Evolutionary conservation across 208 protist genomes (phyloP).

Genomic region (Trichomonas tenax): DNA sequence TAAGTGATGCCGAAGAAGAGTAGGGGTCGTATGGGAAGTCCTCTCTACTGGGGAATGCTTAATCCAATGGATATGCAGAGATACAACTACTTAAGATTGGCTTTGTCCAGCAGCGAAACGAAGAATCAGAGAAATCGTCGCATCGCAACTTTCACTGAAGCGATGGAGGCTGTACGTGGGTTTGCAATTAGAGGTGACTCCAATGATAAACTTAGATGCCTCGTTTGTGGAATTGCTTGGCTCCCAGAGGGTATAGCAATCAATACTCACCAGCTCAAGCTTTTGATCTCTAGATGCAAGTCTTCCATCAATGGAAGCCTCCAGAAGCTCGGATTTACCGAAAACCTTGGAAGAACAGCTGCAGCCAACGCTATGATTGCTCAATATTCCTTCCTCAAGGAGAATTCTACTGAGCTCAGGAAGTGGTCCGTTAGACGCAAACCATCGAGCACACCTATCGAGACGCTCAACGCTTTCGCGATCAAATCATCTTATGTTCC

Average conservation of each 20-base stretch:
- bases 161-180: neutral
- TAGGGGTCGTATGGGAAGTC: neutral
- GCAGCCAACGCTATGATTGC: neutral
- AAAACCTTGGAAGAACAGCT: neutral
- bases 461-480: neutral
- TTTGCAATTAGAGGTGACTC: neutral
- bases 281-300: neutral
- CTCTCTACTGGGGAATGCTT: neutral
- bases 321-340: neutral
- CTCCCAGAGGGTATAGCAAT: constrained; percentile 13
- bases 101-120: neutral
- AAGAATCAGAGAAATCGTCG: neutral
- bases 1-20: neutral
- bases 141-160: neutral
- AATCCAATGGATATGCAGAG: neutral
- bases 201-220: neutral
- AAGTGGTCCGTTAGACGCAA: neutral
- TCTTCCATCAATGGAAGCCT: neutral
- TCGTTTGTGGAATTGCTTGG: neutral
- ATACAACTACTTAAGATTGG: neutral
- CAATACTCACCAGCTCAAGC: neutral
- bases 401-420: neutral
- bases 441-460: neutral
- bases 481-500: neutral
- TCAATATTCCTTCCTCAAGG: neutral